These are phyloP conservation scores for Rutstroemia sp. DNA, from an alignment of 2,329 filamentous ascomycete genomes.

Conservation along the genomic window DNA sequence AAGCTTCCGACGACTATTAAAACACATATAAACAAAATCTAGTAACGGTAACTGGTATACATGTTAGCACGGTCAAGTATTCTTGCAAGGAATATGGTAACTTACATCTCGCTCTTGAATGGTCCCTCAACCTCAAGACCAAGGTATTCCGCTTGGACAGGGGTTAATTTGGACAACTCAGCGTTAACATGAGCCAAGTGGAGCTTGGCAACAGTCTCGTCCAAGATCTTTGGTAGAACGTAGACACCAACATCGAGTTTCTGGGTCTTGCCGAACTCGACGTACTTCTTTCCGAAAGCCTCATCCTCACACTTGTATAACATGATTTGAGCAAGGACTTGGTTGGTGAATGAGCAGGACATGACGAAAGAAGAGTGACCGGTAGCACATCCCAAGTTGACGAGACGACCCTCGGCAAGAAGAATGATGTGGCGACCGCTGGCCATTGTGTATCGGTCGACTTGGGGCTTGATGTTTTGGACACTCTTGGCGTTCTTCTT, in stretches of 20 bases:
- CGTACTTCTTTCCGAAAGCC: conserved; percentile 86
- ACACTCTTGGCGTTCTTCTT: conserved; percentile 92
- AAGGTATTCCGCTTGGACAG: conserved; percentile 91
- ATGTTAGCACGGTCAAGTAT: conserved; percentile 11
- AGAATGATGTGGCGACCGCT: conserved; percentile 97
- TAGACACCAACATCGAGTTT: conserved; percentile 91
- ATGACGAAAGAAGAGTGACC: conserved; percentile 99
- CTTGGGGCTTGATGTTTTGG: conserved; percentile 99
- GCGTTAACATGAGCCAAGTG: conserved; percentile 91
- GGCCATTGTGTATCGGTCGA: conserved; percentile 94
- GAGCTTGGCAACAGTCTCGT: conserved; percentile 95
- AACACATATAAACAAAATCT: conserved; percentile 21
- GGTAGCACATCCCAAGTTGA: conserved; percentile 98
- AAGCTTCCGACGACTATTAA: conserved; percentile 20
- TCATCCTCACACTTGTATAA: conserved; percentile 88
- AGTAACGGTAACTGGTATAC: conserved; percentile 29
- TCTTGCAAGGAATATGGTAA: conserved; percentile 14
- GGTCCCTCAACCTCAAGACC: conserved; percentile 79
- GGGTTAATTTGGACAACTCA: conserved; percentile 80
- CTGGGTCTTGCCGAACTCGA: conserved; percentile 88
- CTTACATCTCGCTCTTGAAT: conserved; percentile 91
- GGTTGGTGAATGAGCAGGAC: conserved; percentile 99
- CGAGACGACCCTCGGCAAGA: conserved; percentile 94
- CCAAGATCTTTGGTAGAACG: conserved; percentile 96
- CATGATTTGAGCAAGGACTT: conserved; percentile 98